Percentiles rank a stretch among this genome's conserved stretches.
Conservation (phyloP, 345 rosid species). For the Murraya koenigii region DNA sequence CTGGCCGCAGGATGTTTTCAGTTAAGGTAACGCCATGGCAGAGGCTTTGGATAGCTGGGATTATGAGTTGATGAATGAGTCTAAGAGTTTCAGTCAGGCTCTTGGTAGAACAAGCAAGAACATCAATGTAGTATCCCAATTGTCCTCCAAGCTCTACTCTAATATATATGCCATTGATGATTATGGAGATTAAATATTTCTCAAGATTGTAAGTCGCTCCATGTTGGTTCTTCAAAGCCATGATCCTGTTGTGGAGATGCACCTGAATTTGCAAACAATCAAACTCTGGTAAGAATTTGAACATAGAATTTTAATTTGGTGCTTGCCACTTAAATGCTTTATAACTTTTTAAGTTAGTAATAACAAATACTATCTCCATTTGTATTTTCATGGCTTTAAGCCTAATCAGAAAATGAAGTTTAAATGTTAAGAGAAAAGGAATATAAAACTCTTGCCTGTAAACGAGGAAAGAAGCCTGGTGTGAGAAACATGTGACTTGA, state of each 20-base stretch:
- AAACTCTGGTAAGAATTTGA: slow-evolving; percentile 7
- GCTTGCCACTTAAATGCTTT: not conserved
- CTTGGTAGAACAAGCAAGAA: slow-evolving; percentile 87
- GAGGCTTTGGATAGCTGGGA: slow-evolving; percentile 81
- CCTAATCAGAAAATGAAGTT: not conserved
- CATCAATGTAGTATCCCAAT: slow-evolving; percentile 75
- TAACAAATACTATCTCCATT: not conserved
- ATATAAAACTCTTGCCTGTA: slow-evolving; percentile 54
- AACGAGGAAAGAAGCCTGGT: slow-evolving; percentile 88
- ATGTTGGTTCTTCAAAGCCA: slow-evolving; percentile 72
- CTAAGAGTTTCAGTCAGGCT: slow-evolving; percentile 83
- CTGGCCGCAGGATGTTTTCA: slow-evolving; percentile 78
- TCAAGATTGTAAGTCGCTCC: slow-evolving; percentile 88
- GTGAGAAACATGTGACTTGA: slow-evolving; percentile 87
- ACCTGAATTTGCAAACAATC: slow-evolving; percentile 47
- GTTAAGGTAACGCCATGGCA: slow-evolving; percentile 77
- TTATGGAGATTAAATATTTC: slow-evolving; percentile 71
- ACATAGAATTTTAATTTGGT: not conserved
- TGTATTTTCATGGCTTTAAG: not conserved
- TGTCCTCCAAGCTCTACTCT: slow-evolving; percentile 96
- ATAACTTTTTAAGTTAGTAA: not conserved
- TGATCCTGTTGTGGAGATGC: slow-evolving; percentile 74
- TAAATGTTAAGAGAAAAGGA: not conserved
- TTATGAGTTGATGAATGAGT: slow-evolving; percentile 68
- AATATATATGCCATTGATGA: slow-evolving; percentile 69